Conservation (phyloP, 164 flowering plant genomes). For the Piper betle region DNA sequence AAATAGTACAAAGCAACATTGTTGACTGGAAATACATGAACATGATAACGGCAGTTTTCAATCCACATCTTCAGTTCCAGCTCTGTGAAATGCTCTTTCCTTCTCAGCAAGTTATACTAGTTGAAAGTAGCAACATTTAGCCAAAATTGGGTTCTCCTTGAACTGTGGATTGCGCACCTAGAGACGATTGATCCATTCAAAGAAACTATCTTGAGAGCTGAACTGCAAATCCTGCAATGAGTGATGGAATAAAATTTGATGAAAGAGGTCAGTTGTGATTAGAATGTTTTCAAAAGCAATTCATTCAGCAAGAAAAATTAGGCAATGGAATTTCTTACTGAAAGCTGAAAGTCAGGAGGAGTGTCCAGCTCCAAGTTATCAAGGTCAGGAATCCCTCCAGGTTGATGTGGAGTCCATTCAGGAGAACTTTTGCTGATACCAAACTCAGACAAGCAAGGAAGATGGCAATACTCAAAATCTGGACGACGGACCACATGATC, state of each 20-base stretch:
- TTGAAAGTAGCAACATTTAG: no score
- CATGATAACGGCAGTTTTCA: no score
- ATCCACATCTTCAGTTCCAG: no score
- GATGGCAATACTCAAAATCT: constrained; percentile 12
- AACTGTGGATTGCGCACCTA: constrained; percentile 10
- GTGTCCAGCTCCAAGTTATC: constrained; percentile 40
- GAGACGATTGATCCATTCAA: constrained; percentile 36
- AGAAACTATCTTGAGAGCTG: constrained; percentile 54
- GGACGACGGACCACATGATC: constrained; percentile 16
- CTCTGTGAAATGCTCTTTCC: no score
- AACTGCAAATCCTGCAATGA: constrained; percentile 70
- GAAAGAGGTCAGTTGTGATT: background rate
- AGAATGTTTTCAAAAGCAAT: background rate
- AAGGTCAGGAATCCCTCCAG: constrained; percentile 39
- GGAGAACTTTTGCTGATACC: constrained; percentile 3
- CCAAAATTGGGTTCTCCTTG: constrained; percentile 14
- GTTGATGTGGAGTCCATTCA: constrained; percentile 9
- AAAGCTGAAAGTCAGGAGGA: constrained; percentile 44
- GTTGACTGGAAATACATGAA: no score
- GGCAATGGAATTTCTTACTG: constrained; percentile 36
- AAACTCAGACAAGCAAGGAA: constrained; percentile 6
- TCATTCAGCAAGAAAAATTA: background rate
- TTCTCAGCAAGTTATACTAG: no score
- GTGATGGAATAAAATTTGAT: constrained; percentile 17
- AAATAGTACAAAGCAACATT: no score